Conservation (phyloP, 257 asterid species). For the Gentiana dahurica region DNA sequence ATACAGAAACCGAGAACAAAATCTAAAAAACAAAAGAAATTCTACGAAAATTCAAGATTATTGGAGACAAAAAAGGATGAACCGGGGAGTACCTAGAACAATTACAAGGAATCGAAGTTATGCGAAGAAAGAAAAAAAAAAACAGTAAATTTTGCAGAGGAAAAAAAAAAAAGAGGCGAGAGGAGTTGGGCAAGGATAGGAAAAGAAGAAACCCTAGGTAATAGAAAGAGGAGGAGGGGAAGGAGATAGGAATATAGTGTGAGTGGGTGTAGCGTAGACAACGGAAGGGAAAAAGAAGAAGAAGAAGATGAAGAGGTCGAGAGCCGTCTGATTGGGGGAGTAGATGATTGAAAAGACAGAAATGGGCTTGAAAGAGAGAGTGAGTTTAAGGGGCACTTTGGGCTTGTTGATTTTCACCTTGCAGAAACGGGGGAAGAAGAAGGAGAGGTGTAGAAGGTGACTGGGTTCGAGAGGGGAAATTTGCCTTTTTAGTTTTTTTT, state of each 20-base stretch:
- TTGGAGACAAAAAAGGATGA: constrained; percentile 1
- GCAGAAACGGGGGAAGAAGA: constrained; percentile 4
- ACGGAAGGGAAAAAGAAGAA: constrained; percentile 16
- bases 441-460: not conserved
- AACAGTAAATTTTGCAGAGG: not conserved
- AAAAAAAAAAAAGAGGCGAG: not conserved
- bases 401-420: constrained; percentile 2
- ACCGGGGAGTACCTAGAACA: constrained; percentile 16
- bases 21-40: not conserved
- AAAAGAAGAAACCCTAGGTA: constrained; percentile 22
- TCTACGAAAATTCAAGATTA: not conserved
- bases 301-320: constrained; percentile 13
- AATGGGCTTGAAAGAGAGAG: constrained; percentile 14
- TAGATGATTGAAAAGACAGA: constrained; percentile 14
- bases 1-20: not conserved
- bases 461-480: not conserved
- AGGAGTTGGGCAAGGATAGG: not conserved
- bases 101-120: not conserved
- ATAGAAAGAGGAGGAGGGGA: constrained; percentile 3
- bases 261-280: constrained; percentile 9
- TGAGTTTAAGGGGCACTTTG: not conserved
- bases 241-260: constrained; percentile 10
- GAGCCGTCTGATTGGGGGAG: constrained; percentile 21
- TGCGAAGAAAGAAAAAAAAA: not conserved
- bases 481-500: too few species aligned